Evolutionary conservation across 805 yeast species (phyloP).

Genomic region (Middelhovenomyces tepae): DNA sequence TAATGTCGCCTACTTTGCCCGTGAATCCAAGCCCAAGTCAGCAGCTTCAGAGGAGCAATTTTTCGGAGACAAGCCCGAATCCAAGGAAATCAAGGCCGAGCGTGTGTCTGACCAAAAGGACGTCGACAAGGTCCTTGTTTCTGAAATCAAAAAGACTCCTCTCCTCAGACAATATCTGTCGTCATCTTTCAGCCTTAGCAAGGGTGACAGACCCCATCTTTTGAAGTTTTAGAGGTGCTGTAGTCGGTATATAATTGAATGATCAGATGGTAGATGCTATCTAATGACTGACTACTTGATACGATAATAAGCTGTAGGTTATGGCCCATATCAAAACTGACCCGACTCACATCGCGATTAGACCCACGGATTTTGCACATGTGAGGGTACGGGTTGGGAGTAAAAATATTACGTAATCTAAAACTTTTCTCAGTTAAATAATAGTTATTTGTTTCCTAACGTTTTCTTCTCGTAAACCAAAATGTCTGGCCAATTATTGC

Average conservation of each 20-base stretch:
- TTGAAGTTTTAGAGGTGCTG: conserved; percentile 88
- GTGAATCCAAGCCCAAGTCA: conserved; percentile 77
- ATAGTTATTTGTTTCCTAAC: neutral
- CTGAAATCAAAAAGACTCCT: conserved; percentile 96
- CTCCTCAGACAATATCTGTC: conserved; percentile 94
- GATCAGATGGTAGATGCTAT: too few relatives aligned
- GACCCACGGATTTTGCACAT: too few relatives aligned
- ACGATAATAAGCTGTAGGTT: too few relatives aligned
- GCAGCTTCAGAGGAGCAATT: conserved; percentile 82
- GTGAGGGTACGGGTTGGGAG: too few relatives aligned
- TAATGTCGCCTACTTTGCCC: conserved; percentile 91
- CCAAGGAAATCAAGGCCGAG: conserved; percentile 84
- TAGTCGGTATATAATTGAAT: too few relatives aligned
- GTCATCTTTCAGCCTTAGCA: conserved; percentile 90
- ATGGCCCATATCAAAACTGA: too few relatives aligned
- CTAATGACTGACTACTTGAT: too few relatives aligned
- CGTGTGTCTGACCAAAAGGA: conserved; percentile 95
- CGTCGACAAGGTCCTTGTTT: conserved; percentile 84
- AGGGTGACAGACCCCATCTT: conserved; percentile 97
- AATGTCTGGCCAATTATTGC: conserved; percentile 38
- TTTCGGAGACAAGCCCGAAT: conserved; percentile 68
- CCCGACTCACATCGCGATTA: too few relatives aligned
- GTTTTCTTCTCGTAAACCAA: conserved; percentile 1
- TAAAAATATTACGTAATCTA: too few relatives aligned
- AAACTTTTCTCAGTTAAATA: too few relatives aligned